These are phyloP conservation scores for Pseudogymnoascus sp. DNA, from an alignment of 2,329 filamentous ascomycete genomes.

Conservation along the genomic window DNA sequence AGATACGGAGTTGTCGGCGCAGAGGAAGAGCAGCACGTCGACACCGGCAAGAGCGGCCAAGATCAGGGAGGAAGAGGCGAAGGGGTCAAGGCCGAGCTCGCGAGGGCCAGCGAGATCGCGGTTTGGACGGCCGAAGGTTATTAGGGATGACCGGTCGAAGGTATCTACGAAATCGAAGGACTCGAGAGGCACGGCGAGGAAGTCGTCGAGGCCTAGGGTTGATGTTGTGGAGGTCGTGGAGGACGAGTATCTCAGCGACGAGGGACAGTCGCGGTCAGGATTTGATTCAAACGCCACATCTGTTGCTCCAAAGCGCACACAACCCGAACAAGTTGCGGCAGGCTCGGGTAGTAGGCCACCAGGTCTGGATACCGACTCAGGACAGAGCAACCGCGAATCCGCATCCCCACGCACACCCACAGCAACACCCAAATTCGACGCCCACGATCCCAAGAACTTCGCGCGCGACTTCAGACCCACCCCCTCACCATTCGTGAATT, in stretches of 20 bases:
- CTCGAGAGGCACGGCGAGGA: constrained; percentile 51
- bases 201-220: constrained; percentile 26
- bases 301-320: constrained; percentile 32
- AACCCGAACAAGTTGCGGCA: constrained; percentile 35
- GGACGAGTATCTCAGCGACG: constrained; percentile 10
- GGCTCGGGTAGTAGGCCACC: constrained; percentile 14
- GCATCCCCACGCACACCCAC: constrained; percentile 56
- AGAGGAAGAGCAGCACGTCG: constrained; percentile 26
- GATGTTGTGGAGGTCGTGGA: constrained; percentile 14
- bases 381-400: constrained; percentile 40
- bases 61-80: constrained; percentile 33
- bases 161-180: constrained; percentile 48
- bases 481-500: constrained; percentile 29
- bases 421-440: constrained; percentile 43
- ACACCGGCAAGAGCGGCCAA: constrained; percentile 30
- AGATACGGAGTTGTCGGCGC: constrained; percentile 52
- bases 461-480: constrained; percentile 24
- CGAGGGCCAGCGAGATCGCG: constrained; percentile 38
- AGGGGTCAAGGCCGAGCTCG: constrained; percentile 37
- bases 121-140: constrained; percentile 26
- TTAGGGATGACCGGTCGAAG: constrained; percentile 43
- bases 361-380: constrained; percentile 21
- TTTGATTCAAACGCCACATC: constrained; percentile 35
- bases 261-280: constrained; percentile 25
- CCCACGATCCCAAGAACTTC: constrained; percentile 11